A percentile compares a stretch with the other conserved stretches of the same genome.
Evolutionary conservation across 139 green algal genomes (phyloP).

Genomic region (Nannochloris sp.): DNA sequence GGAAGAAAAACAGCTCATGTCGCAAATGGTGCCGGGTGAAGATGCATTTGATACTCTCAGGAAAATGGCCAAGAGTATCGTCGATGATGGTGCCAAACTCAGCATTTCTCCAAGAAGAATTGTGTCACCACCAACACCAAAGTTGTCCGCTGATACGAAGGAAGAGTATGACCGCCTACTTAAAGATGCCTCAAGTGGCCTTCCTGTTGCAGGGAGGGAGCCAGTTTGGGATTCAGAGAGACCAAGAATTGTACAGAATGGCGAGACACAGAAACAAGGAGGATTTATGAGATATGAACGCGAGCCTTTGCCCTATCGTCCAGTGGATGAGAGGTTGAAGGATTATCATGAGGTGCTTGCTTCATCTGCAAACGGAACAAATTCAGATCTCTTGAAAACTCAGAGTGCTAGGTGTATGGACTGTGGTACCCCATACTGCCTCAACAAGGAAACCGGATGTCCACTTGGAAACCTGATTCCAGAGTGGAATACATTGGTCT

Average conservation of each 20-base stretch:
- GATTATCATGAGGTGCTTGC: constrained; percentile 85
- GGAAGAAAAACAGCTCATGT: constrained; percentile 44
- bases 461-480: constrained; percentile 92
- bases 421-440: constrained; percentile 95
- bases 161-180: constrained; percentile 36
- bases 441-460: constrained; percentile 69
- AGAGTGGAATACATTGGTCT: constrained; percentile 94
- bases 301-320: constrained; percentile 71
- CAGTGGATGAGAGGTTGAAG: constrained; percentile 64
- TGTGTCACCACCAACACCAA: neutral
- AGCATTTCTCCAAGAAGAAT: neutral
- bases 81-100: neutral
- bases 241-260: constrained; percentile 45
- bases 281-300: constrained; percentile 88
- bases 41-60: constrained; percentile 79
- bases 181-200: constrained; percentile 40
- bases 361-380: constrained; percentile 20
- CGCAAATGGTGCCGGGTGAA: constrained; percentile 30
- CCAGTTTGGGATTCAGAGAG: constrained; percentile 61
- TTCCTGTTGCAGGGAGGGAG: constrained; percentile 37
- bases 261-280: constrained; percentile 54
- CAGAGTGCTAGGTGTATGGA: constrained; percentile 92
- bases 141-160: constrained; percentile 11
- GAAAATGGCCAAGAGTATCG: constrained; percentile 35
- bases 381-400: constrained; percentile 70